Percentiles rank a stretch among this genome's conserved stretches.
phyloP scores from a whole-genome alignment of 345 rosid genomes.

The Hypericum perforatum region DNA sequence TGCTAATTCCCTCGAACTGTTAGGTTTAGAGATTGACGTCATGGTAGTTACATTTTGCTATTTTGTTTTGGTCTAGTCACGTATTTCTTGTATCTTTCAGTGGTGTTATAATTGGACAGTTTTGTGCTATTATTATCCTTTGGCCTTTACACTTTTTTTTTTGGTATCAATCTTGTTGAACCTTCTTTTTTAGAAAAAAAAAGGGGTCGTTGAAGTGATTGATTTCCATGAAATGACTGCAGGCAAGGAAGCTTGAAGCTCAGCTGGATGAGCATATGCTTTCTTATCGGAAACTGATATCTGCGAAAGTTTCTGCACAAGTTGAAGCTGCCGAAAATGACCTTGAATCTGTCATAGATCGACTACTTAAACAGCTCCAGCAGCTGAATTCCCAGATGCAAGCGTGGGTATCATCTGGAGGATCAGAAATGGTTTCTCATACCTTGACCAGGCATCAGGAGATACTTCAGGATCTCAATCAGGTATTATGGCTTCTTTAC shows the following conservation, averaged over 20 bases:
- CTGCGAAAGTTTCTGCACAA: conserved; percentile 52
- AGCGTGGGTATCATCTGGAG: conserved; percentile 95
- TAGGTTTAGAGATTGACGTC: too few relatives aligned
- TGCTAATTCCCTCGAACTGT: too few relatives aligned
- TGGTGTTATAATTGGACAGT: too few relatives aligned
- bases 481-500: conserved; percentile 35
- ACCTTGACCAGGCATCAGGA: conserved; percentile 94
- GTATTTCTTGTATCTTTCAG: too few relatives aligned
- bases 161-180: background rate
- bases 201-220: background rate
- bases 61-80: too few relatives aligned
- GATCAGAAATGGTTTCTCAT: conserved; percentile 98
- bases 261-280: conserved; percentile 97
- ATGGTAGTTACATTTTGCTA: too few relatives aligned
- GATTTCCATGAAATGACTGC: conserved; percentile 10
- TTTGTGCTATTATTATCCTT: too few relatives aligned
- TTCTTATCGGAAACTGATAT: conserved; percentile 72
- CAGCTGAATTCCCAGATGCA: conserved; percentile 87
- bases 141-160: too few relatives aligned
- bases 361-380: conserved; percentile 59
- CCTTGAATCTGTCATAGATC: conserved; percentile 69
- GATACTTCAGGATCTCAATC: conserved; percentile 85
- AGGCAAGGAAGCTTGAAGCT: conserved; percentile 97
- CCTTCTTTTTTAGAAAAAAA: background rate
- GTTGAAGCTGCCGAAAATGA: conserved; percentile 57